Evolutionary conservation across 1,139 yeast genomes (phyloP).

Genomic region (Entelexis paramagnoliae): DNA sequence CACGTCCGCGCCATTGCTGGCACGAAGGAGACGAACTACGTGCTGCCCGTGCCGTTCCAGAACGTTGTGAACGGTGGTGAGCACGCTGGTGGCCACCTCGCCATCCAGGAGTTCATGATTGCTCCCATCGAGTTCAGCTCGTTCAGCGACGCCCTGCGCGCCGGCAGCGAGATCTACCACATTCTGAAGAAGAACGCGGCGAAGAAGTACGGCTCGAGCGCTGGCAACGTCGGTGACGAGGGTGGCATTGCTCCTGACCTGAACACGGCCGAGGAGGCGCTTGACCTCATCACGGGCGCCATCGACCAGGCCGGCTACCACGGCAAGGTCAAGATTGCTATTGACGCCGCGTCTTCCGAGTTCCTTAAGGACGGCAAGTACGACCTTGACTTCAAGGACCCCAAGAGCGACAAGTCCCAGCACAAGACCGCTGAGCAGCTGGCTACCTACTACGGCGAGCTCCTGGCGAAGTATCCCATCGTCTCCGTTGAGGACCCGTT

Average conservation of each 20-base stretch:
- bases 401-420: slow-evolving; percentile 75
- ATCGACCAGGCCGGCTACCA: slow-evolving; percentile 88
- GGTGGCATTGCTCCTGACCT: slow-evolving; percentile 99
- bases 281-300: slow-evolving; percentile 79
- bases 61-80: slow-evolving; percentile 98
- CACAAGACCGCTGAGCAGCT: slow-evolving; percentile 83
- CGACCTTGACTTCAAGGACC: slow-evolving; percentile 96
- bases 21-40: slow-evolving; percentile 58
- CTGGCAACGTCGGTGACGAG: slow-evolving; percentile 99
- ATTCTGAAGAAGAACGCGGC: slow-evolving; percentile 80
- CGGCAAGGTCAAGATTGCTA: slow-evolving; percentile 79
- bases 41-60: slow-evolving; percentile 92
- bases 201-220: slow-evolving; percentile 89
- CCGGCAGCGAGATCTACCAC: slow-evolving; percentile 95
- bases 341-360: slow-evolving; percentile 94
- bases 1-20: slow-evolving; percentile 68
- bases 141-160: slow-evolving; percentile 88
- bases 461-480: slow-evolving; percentile 84
- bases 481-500: slow-evolving; percentile 96
- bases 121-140: slow-evolving; percentile 81
- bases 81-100: slow-evolving; percentile 98
- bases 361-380: slow-evolving; percentile 91
- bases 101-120: slow-evolving; percentile 98
- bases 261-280: slow-evolving; percentile 85
- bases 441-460: slow-evolving; percentile 67